phyloP scores from a whole-genome alignment of 306 rosid genomes.

The Spatholobus suberectus region DNA sequence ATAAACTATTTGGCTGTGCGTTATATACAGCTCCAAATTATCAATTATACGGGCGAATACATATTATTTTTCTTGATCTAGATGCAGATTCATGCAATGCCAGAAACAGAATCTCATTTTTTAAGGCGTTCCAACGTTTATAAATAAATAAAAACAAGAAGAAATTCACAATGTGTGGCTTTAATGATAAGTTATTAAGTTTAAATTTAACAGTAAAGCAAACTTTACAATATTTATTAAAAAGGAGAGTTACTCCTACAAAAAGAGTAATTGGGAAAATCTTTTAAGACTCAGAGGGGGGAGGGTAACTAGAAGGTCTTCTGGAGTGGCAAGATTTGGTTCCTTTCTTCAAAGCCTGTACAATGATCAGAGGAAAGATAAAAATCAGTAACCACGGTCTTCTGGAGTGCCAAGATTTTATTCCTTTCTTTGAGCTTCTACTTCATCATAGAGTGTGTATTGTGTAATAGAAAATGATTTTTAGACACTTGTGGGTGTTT shows the following conservation, averaged over 20 bases:
- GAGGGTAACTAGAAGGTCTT: too few species aligned
- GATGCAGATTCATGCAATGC: constrained; percentile 24
- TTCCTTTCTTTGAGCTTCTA: neutral
- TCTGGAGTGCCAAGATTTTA: constrained; percentile 2
- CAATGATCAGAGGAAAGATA: too few species aligned
- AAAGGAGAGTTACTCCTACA: too few species aligned
- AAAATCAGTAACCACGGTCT: too few species aligned
- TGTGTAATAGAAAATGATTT: too few species aligned
- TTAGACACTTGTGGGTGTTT: too few species aligned
- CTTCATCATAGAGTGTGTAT: neutral
- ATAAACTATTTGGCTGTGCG: neutral
- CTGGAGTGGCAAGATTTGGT: too few species aligned
- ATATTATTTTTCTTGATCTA: neutral
- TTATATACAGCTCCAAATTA: neutral
- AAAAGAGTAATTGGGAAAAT: too few species aligned
- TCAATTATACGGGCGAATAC: neutral
- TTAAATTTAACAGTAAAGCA: too few species aligned
- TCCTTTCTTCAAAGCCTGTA: too few species aligned
- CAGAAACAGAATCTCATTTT: constrained; percentile 11
- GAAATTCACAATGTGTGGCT: neutral
- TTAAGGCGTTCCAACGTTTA: neutral
- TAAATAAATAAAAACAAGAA: neutral
- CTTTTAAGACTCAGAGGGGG: too few species aligned
- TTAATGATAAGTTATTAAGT: neutral
- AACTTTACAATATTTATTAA: too few species aligned